phyloP scores from a whole-genome alignment of 495 filamentous ascomycete species.

The Bombardia bombarda region DNA sequence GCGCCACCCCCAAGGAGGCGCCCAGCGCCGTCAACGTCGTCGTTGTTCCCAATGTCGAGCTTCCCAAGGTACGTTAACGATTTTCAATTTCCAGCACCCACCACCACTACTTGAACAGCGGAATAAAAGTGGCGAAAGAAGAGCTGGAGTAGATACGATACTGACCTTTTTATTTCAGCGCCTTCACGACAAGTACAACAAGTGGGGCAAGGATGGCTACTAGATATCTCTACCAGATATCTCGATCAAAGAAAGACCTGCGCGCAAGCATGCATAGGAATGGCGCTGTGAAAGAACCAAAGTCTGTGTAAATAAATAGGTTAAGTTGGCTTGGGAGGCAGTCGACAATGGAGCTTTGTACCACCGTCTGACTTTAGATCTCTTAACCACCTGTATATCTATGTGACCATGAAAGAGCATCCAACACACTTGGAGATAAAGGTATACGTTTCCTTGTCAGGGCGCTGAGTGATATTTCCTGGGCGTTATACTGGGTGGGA shows the following conservation, averaged over 20 bases:
- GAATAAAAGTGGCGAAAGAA: background rate
- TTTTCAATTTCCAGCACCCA: background rate
- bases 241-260: no score
- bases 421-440: no score
- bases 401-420: no score
- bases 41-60: constrained; percentile 82
- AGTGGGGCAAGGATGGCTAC: constrained; percentile 88
- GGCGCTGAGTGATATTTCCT: no score
- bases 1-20: constrained; percentile 70
- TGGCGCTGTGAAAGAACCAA: background rate
- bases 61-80: constrained; percentile 70
- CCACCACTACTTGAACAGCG: no score
- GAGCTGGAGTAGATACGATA: no score
- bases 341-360: constrained; percentile 18
- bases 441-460: no score
- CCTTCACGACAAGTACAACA: constrained; percentile 94
- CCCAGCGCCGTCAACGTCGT: constrained; percentile 92
- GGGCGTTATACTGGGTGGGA: no score
- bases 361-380: no score
- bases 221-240: constrained; percentile 13
- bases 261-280: constrained; percentile 1
- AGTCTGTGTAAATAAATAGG: constrained; percentile 15
- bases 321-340: background rate
- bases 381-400: no score
- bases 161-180: constrained; percentile 54